Base-by-base conservation (phyloP, 2,329 filamentous ascomycete species). In the Lecanicillium sp. region DNA sequence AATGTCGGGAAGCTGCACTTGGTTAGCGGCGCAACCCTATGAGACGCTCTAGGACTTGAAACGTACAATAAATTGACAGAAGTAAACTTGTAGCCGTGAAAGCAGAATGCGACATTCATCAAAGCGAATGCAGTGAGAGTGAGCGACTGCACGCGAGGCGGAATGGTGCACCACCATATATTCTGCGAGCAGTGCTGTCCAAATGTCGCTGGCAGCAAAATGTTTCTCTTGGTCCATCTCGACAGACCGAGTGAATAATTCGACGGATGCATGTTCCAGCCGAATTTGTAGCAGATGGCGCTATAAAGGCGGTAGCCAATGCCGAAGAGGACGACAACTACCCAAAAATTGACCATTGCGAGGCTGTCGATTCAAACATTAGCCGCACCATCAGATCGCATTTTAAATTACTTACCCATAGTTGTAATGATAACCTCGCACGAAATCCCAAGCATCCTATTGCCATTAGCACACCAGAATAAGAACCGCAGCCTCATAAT, bases 131-230 rank as follows among this genome's bases (percentile, higher is more conserved):
- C 43, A 0, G 55, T 3, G 3, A 70, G 50, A 2, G 63, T 65
- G 0, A 67, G 43, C 1, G 56, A 62, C 44, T 71, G 63, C n/a
- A 67, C 48, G 3, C 65, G 51, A 0, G 64, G 62, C 0, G 67
- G 67, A 1, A 69, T 56, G 0, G 65, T 68, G 38, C 59, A 64
- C 57, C 64, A 69, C 20, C 64, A 63, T 3, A 65, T 55, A 16
- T 64, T 63, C 29, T 68, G 62, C 1, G 66, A 58, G 37, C 58
- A 64, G 13, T 55, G 54, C 25, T 62, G 52, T 1, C 68, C 67
- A 33, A 70, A 68, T 0, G 65, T 61, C 1, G 67, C 65, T 0
- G 67, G 65, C 1, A 65, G 43, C 0, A 54, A 49, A 1, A 68
- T 32, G 4, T 56, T 53, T 20, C 54, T 52, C 30, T 58, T 53